phyloP scores from a whole-genome alignment of 495 filamentous ascomycete species.

The Patellaria atrata region DNA sequence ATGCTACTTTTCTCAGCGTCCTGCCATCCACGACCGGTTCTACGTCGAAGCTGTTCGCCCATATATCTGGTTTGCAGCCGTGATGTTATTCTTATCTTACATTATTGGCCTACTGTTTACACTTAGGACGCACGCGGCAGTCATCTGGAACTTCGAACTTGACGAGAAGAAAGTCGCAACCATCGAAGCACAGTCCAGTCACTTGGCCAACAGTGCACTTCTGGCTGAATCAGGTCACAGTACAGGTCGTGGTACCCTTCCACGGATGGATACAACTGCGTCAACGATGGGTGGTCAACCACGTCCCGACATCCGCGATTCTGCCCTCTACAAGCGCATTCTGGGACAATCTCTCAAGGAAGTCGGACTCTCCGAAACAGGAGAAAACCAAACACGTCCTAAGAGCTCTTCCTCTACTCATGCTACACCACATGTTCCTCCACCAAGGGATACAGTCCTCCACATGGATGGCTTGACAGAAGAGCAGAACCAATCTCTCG shows the following conservation, averaged over 20 bases:
- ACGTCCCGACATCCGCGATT: slow-evolving; percentile 48
- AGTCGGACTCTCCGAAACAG: slow-evolving; percentile 40
- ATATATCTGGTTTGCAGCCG: slow-evolving; percentile 76
- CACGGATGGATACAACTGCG: slow-evolving; percentile 12
- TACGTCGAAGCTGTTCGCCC: slow-evolving; percentile 81
- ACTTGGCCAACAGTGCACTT: slow-evolving; percentile 7
- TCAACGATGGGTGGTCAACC: slow-evolving; percentile 9
- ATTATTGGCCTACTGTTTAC: slow-evolving; percentile 94
- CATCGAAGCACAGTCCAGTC: slow-evolving; percentile 14
- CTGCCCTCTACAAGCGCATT: slow-evolving; percentile 83
- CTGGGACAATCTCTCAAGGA: slow-evolving; percentile 77
- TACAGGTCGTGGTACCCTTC: slow-evolving; percentile 3
- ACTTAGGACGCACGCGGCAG: slow-evolving; percentile 83
- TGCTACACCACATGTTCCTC: slow-evolving; percentile 24
- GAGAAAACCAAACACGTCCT: not conserved
- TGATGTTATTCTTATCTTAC: slow-evolving; percentile 83
- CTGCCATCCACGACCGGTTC: slow-evolving; percentile 75
- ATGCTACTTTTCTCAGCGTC: slow-evolving; percentile 84
- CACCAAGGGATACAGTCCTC: slow-evolving; percentile 34
- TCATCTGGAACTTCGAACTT: slow-evolving; percentile 83
- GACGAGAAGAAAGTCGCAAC: slow-evolving; percentile 60
- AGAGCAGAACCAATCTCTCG: slow-evolving; percentile 64
- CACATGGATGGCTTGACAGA: slow-evolving; percentile 56
- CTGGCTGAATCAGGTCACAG: slow-evolving; percentile 4
- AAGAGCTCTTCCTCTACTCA: not conserved